phyloP scores from a whole-genome alignment of 768 basidiomycete species.

The Hygrophorus russula region DNA sequence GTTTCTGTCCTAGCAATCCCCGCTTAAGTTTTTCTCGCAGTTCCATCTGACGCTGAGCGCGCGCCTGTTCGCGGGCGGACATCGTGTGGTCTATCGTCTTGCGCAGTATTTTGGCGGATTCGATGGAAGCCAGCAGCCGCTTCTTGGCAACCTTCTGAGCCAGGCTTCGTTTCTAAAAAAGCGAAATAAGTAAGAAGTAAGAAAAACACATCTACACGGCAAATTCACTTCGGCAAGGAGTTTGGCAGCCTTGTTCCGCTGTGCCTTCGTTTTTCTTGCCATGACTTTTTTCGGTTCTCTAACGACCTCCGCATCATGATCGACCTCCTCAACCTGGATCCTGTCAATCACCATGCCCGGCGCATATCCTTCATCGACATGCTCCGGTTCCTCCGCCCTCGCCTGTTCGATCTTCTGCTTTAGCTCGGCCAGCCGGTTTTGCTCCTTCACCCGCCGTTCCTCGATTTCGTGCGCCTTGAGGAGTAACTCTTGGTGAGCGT shows the following conservation, averaged over 20 bases:
- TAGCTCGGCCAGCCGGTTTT: conserved; percentile 38
- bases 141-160: conserved; percentile 50
- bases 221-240: conserved; percentile 49
- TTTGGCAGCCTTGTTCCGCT: conserved; percentile 57
- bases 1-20: conserved; percentile 60
- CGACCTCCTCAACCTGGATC: conserved; percentile 21
- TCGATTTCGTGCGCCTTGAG: conserved; percentile 58
- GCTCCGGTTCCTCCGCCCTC: conserved; percentile 18
- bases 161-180: conserved; percentile 48
- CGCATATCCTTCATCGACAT: conserved; percentile 26
- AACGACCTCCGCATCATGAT: conserved; percentile 21
- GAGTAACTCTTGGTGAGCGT: conserved; percentile 63
- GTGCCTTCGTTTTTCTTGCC: conserved; percentile 32
- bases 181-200: background rate
- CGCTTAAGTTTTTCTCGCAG: conserved; percentile 39
- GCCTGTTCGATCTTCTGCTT: conserved; percentile 48
- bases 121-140: conserved; percentile 48
- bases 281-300: conserved; percentile 27
- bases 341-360: conserved; percentile 59
- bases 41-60: conserved; percentile 29
- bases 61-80: conserved; percentile 30
- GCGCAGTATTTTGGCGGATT: conserved; percentile 42
- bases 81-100: conserved; percentile 23
- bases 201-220: background rate
- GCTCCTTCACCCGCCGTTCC: conserved; percentile 40